A percentile compares a stretch with the other conserved stretches of the same genome.
phyloP scores from a whole-genome alignment of 768 basidiomycete genomes.

The Kwoniella europaea region DNA sequence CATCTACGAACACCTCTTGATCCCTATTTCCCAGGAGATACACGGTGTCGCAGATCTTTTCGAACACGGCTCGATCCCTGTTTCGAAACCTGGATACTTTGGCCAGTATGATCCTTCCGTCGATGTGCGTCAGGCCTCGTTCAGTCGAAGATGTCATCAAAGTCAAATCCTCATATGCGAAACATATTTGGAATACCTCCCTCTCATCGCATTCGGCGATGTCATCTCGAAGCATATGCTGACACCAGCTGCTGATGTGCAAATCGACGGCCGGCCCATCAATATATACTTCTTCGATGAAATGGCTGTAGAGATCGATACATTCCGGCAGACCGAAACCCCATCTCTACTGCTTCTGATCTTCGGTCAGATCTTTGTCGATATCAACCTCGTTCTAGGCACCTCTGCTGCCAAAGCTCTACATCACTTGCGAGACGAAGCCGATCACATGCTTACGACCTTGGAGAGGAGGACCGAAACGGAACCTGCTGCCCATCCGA shows the following conservation, averaged over 20 bases:
- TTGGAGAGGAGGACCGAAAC: neutral
- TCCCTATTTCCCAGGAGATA: slow-evolving; percentile 9
- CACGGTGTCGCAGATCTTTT: neutral
- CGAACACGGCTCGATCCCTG: neutral
- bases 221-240: no score
- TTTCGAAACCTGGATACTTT: slow-evolving; percentile 15
- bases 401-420: neutral
- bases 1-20: slow-evolving; percentile 22
- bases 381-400: slow-evolving; percentile 16
- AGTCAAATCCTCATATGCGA: slow-evolving; percentile 18
- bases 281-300: slow-evolving; percentile 24
- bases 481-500: no score
- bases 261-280: neutral
- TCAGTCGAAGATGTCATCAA: slow-evolving; percentile 14
- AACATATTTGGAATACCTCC: slow-evolving; percentile 20
- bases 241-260: neutral
- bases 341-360: slow-evolving; percentile 11
- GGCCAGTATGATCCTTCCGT: slow-evolving; percentile 7
- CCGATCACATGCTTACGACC: slow-evolving; percentile 3
- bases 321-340: slow-evolving; percentile 9
- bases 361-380: slow-evolving; percentile 19
- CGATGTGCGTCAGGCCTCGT: slow-evolving; percentile 1
- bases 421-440: no score
- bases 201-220: neutral
- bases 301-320: slow-evolving; percentile 13